A percentile compares a stretch with the other conserved stretches of the same genome.
These are phyloP conservation scores for Pseudogymnoascus sp. DNA, from an alignment of 2,329 filamentous ascomycete genomes.

Conservation along the genomic window DNA sequence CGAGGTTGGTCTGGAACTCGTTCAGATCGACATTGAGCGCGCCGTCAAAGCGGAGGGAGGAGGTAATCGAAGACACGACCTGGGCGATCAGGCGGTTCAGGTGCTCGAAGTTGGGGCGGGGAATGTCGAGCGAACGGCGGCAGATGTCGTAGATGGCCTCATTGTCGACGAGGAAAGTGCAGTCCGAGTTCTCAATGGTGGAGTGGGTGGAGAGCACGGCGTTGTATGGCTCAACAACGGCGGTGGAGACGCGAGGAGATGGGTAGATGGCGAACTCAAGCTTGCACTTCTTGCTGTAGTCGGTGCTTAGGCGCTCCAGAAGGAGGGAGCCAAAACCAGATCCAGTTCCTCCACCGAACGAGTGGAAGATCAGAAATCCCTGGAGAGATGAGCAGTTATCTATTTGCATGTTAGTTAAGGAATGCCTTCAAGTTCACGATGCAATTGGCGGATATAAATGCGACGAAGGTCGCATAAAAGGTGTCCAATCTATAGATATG, in stretches of 20 bases:
- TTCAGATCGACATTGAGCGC: conserved; percentile 61
- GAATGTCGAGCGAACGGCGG: conserved; percentile 56
- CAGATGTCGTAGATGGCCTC: conserved; percentile 64
- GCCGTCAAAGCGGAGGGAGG: conserved; percentile 57
- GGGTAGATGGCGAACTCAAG: conserved; percentile 62
- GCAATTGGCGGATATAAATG: background rate
- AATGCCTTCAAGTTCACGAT: background rate
- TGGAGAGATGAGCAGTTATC: conserved; percentile 61
- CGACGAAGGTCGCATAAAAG: background rate
- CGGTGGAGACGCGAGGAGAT: conserved; percentile 55
- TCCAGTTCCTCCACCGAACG: conserved; percentile 60
- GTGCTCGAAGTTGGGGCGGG: conserved; percentile 57
- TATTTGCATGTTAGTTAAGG: conserved; percentile 24
- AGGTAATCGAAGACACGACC: conserved; percentile 61
- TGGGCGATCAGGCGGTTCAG: conserved; percentile 61
- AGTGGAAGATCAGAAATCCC: conserved; percentile 63
- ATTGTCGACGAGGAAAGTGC: conserved; percentile 62
- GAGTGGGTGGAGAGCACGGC: conserved; percentile 49
- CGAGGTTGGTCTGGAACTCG: conserved; percentile 64
- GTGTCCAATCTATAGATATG: background rate
- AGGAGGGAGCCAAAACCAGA: conserved; percentile 60
- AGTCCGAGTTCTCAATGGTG: conserved; percentile 62
- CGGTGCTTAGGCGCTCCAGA: conserved; percentile 55
- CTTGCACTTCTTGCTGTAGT: conserved; percentile 63
- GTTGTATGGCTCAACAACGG: conserved; percentile 64